Evolutionary conservation across 148 eudicot genomes (phyloP).

Genomic region (Salicornia ramosissima): DNA sequence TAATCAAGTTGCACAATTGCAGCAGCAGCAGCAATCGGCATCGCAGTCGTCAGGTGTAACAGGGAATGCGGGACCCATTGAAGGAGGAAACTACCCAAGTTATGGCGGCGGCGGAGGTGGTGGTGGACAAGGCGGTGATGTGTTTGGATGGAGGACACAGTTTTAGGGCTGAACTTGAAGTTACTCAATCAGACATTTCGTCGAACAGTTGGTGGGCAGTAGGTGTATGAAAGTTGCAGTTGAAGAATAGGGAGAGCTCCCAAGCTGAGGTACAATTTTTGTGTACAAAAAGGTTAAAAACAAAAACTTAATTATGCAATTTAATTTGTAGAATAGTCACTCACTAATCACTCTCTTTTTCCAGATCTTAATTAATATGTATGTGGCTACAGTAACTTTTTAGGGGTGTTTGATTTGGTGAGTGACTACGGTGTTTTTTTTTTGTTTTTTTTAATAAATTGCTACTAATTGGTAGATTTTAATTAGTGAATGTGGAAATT

Average conservation of each 20-base stretch:
- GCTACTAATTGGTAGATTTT: conserved; percentile 5
- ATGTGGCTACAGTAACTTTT: conserved; percentile 9
- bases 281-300: conserved; percentile 20
- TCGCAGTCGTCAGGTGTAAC: conserved; percentile 37
- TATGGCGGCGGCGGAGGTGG: conserved; percentile 18
- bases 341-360: not conserved
- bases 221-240: not conserved
- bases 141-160: conserved; percentile 28
- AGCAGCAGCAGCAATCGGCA: conserved; percentile 23
- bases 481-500: conserved; percentile 2
- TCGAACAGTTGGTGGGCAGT: conserved; percentile 20
- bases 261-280: conserved; percentile 27
- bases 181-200: conserved; percentile 17
- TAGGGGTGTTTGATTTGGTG: not conserved
- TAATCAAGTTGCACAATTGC: not conserved
- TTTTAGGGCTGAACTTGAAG: conserved; percentile 7
- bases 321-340: conserved; percentile 17
- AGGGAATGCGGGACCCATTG: conserved; percentile 21
- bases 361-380: not conserved
- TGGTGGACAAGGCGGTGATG: conserved; percentile 24
- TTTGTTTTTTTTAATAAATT: not conserved
- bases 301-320: not conserved
- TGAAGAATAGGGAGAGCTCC: conserved; percentile 8
- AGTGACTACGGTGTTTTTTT: not conserved
- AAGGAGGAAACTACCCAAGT: conserved; percentile 8